phyloP scores from a whole-genome alignment of 2,329 filamentous ascomycete species.

The Immersiporthe knoxdaviesiana region DNA sequence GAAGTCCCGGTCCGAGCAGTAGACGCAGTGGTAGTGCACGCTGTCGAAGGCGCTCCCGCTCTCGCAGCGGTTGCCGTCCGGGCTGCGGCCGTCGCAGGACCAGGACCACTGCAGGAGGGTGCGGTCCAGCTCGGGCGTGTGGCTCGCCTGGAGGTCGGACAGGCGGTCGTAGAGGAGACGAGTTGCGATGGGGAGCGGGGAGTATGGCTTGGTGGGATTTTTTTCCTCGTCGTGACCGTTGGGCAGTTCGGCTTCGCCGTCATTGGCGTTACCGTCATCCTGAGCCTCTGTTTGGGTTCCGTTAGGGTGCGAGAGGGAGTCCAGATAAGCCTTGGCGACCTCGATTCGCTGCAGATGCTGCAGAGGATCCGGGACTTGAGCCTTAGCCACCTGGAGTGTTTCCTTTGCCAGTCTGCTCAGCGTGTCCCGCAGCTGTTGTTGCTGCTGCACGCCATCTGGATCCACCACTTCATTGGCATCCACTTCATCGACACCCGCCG shows the following conservation, averaged over 20 bases:
- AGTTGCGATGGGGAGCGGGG: background rate
- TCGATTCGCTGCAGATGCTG: constrained; percentile 30
- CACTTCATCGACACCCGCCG: background rate
- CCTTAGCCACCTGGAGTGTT: constrained; percentile 11
- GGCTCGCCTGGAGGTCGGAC: background rate
- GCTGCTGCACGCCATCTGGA: background rate
- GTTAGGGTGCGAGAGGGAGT: constrained; percentile 24
- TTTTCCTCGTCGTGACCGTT: background rate
- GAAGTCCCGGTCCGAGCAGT: constrained; percentile 31
- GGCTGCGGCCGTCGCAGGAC: constrained; percentile 3
- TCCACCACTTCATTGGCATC: background rate
- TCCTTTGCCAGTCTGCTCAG: constrained; percentile 1
- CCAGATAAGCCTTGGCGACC: constrained; percentile 27
- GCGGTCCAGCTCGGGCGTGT: background rate
- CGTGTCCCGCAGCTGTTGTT: background rate
- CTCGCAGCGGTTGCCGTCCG: constrained; percentile 19
- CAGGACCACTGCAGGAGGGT: background rate
- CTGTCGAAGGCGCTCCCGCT: constrained; percentile 5
- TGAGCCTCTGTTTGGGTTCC: background rate
- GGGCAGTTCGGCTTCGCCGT: background rate
- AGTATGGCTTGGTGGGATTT: background rate
- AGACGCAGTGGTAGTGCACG: constrained; percentile 31
- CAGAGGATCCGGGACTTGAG: constrained; percentile 23
- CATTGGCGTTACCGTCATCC: background rate
- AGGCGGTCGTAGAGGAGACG: constrained; percentile 1